phyloP scores from a whole-genome alignment of 2,329 filamentous ascomycete genomes.

The Curvularia eragrostidis region DNA sequence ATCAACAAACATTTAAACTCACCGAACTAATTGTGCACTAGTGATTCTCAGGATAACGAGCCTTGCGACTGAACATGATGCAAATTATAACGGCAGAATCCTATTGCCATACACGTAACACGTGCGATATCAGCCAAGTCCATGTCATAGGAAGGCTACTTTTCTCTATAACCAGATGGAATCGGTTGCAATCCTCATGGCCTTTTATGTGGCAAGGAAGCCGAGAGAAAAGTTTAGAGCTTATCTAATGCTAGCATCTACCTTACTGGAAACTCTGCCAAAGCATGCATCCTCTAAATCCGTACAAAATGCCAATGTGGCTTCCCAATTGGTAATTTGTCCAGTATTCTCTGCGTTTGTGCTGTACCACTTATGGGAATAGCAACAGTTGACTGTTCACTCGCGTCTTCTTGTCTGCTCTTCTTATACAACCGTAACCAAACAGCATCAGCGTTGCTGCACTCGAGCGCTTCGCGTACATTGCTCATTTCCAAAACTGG shows the following conservation, averaged over 20 bases:
- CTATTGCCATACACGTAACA: no score
- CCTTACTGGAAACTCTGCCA: neutral
- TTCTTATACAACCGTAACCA: conserved; percentile 63
- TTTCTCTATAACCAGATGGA: no score
- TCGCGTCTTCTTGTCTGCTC: conserved; percentile 2
- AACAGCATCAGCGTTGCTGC: conserved; percentile 74
- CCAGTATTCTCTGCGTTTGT: neutral
- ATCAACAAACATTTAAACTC: no score
- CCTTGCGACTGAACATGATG: no score
- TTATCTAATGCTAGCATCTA: neutral
- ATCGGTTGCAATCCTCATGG: neutral
- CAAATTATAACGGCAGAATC: no score
- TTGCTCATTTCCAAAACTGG: conserved; percentile 50
- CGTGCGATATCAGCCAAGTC: no score
- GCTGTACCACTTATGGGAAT: neutral
- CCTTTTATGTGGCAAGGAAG: neutral
- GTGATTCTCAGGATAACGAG: no score
- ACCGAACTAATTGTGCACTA: no score
- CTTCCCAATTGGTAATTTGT: conserved; percentile 16
- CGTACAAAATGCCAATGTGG: conserved; percentile 21
- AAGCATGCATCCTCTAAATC: neutral
- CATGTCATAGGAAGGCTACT: no score
- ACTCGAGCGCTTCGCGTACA: conserved; percentile 65
- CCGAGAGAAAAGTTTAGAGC: neutral
- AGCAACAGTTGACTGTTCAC: neutral